phyloP scores from a whole-genome alignment of 2,329 filamentous ascomycete species.

The Elsinoe arachidis region DNA sequence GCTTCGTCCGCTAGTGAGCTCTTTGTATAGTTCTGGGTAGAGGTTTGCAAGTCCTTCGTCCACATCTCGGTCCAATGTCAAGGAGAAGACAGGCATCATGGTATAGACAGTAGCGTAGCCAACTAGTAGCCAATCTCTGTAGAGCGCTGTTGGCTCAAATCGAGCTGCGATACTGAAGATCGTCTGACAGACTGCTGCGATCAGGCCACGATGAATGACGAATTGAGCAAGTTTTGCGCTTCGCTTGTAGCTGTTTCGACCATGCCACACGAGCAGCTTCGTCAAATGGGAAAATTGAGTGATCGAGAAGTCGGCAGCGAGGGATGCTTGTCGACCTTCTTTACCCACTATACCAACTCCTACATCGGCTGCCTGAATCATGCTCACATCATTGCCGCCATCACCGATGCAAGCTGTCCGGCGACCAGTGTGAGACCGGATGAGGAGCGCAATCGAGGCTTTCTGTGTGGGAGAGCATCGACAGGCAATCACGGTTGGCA shows the following conservation, averaged over 20 bases:
- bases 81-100: slow-evolving; percentile 80
- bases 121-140: slow-evolving; percentile 93
- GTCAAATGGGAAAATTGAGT: slow-evolving; percentile 91
- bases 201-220: slow-evolving; percentile 92
- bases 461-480: slow-evolving; percentile 96
- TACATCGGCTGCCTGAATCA: slow-evolving; percentile 98
- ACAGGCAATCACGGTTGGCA: slow-evolving; percentile 90
- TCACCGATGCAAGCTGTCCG: slow-evolving; percentile 96
- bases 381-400: slow-evolving; percentile 94
- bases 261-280: slow-evolving; percentile 98
- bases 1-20: slow-evolving; percentile 79
- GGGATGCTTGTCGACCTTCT: slow-evolving; percentile 86
- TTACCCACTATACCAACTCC: slow-evolving; percentile 98
- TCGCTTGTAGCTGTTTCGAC: slow-evolving; percentile 92
- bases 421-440: slow-evolving; percentile 86
- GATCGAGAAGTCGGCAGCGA: slow-evolving; percentile 95
- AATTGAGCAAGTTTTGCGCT: slow-evolving; percentile 94
- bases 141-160: slow-evolving; percentile 89
- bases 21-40: slow-evolving; percentile 95
- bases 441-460: slow-evolving; percentile 83
- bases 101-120: slow-evolving; percentile 96
- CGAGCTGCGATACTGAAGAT: slow-evolving; percentile 91
- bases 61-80: slow-evolving; percentile 91
- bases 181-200: slow-evolving; percentile 92
- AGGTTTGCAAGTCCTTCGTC: slow-evolving; percentile 88